Conservation (phyloP, 2,329 filamentous ascomycete genomes). For the Aspergillus puulaauensis region DNA sequence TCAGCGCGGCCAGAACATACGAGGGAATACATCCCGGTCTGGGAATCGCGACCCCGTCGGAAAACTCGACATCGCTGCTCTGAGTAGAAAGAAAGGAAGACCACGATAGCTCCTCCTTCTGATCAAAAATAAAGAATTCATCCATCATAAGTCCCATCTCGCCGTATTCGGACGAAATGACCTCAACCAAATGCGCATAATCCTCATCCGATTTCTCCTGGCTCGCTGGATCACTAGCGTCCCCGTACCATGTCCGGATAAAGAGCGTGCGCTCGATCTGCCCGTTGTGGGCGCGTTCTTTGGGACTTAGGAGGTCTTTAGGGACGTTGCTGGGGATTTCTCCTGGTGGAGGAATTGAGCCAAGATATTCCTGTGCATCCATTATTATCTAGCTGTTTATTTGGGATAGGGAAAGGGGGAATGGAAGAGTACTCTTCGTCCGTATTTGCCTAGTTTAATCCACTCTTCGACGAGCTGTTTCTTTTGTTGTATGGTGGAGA, state of each 20-base stretch:
- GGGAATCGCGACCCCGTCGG: neutral
- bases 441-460: slow-evolving; percentile 14
- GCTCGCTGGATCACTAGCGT: slow-evolving; percentile 5
- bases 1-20: slow-evolving; percentile 15
- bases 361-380: neutral
- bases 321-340: slow-evolving; percentile 11
- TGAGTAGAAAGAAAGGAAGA: neutral
- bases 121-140: slow-evolving; percentile 8
- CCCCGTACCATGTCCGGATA: slow-evolving; percentile 20
- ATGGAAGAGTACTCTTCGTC: slow-evolving; percentile 13
- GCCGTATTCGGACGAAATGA: slow-evolving; percentile 1
- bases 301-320: slow-evolving; percentile 10
- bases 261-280: slow-evolving; percentile 8
- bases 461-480: slow-evolving; percentile 16
- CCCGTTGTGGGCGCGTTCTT: slow-evolving; percentile 10
- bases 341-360: slow-evolving; percentile 3
- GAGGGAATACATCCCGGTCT: slow-evolving; percentile 14
- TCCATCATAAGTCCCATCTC: neutral
- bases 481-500: slow-evolving; percentile 14
- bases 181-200: slow-evolving; percentile 9
- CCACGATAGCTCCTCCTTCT: neutral
- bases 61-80: neutral
- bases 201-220: slow-evolving; percentile 12
- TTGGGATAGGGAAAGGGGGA: neutral
- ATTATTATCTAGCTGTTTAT: neutral